Evolutionary conservation across 106 monocot genomes (phyloP).

Genomic region (Dioscorea dumetorum): DNA sequence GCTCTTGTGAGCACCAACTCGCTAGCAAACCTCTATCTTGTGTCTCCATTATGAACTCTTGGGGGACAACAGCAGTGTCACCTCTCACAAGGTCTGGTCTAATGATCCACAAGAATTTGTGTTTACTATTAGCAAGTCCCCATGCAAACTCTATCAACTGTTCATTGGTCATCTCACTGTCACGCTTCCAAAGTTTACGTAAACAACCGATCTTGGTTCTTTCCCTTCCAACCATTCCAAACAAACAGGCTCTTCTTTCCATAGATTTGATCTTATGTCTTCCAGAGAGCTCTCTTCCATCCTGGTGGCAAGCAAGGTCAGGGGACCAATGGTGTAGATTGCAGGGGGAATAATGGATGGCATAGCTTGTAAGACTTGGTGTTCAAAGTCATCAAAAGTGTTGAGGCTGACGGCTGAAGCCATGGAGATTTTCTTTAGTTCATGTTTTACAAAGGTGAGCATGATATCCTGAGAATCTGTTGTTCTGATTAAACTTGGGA

Average conservation of each 20-base stretch:
- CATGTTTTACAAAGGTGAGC: neutral
- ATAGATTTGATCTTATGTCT: neutral
- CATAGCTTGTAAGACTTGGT: neutral
- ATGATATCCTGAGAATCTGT: conserved; percentile 1
- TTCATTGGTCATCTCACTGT: neutral
- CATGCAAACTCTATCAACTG: conserved; percentile 2
- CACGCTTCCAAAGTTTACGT: conserved; percentile 1
- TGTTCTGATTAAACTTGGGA: conserved; percentile 5
- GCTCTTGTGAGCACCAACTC: neutral
- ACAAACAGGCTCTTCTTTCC: neutral
- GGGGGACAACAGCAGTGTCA: neutral
- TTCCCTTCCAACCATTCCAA: conserved; percentile 3
- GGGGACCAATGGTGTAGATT: neutral
- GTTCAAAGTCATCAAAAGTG: conserved; percentile 2
- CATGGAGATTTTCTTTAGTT: neutral
- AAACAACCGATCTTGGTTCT: neutral
- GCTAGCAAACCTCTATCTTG: neutral
- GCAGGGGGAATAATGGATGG: neutral
- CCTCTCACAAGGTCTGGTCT: neutral
- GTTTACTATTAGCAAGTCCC: neutral
- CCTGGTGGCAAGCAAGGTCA: neutral
- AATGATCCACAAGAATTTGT: conserved; percentile 4
- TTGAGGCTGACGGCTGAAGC: neutral
- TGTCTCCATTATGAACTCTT: neutral
- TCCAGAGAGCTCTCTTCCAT: neutral